Conservation (phyloP, 768 basidiomycete genomes). For the Terana coerulea region DNA sequence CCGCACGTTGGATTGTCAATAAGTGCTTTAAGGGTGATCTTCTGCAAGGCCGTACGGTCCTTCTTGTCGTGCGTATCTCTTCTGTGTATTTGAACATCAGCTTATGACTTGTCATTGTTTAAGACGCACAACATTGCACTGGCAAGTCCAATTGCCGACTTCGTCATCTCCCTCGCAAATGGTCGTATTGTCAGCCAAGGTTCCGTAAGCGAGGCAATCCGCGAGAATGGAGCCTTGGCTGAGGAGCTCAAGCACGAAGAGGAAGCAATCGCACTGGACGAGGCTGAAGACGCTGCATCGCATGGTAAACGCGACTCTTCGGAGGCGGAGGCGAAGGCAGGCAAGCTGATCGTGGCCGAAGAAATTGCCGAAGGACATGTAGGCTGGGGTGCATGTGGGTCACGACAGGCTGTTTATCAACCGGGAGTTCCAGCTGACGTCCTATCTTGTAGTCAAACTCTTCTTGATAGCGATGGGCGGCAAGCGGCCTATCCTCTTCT, state of each 20-base stretch:
- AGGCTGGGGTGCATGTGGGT: slow-evolving; percentile 31
- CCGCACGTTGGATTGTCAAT: slow-evolving; percentile 48
- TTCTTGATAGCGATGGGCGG: slow-evolving; percentile 28
- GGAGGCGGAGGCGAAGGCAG: slow-evolving; percentile 20
- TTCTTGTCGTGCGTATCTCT: slow-evolving; percentile 45
- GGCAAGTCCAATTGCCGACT: slow-evolving; percentile 46
- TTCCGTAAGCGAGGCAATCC: slow-evolving; percentile 42
- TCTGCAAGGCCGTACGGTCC: slow-evolving; percentile 44
- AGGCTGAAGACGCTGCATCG: slow-evolving; percentile 10
- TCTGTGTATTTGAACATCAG: slow-evolving; percentile 9
- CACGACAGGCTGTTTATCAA: background rate
- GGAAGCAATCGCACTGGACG: slow-evolving; percentile 20
- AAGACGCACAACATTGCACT: slow-evolving; percentile 51
- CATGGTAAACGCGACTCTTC: background rate
- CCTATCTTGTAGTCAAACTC: slow-evolving; percentile 26
- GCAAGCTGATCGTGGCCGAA: slow-evolving; percentile 34
- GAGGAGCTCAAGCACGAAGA: slow-evolving; percentile 22
- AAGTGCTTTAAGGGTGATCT: slow-evolving; percentile 47
- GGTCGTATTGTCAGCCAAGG: slow-evolving; percentile 48
- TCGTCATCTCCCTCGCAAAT: slow-evolving; percentile 50
- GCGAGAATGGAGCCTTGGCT: slow-evolving; percentile 32
- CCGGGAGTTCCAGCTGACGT: no score
- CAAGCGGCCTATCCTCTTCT: slow-evolving; percentile 24
- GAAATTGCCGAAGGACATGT: slow-evolving; percentile 35
- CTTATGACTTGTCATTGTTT: slow-evolving; percentile 22